Percentiles rank a stretch among this genome's conserved stretches.
Conservation (phyloP, 352 stramenopile genomes). For the Phytophthora sojae region DNA sequence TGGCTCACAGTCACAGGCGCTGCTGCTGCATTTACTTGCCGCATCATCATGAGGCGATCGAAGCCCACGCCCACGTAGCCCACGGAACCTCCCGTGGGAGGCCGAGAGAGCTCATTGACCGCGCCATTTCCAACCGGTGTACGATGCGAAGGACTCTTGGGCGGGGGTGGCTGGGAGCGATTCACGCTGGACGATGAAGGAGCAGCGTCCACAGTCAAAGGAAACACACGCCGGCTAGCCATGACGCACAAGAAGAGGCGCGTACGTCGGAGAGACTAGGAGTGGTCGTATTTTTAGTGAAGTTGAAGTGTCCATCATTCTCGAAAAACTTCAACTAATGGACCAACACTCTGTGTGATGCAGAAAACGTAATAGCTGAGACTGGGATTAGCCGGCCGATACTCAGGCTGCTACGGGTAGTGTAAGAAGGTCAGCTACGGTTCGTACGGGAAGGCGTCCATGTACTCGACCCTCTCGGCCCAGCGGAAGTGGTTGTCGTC, state of each 20-base stretch:
- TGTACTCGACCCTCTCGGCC: constrained; percentile 39
- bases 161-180: constrained; percentile 44
- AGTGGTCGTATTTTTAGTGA: constrained; percentile 12
- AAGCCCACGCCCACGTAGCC: constrained; percentile 39
- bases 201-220: constrained; percentile 47
- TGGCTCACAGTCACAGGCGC: constrained; percentile 1
- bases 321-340: constrained; percentile 13
- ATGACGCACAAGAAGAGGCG: constrained; percentile 7
- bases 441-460: constrained; percentile 40
- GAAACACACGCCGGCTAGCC: constrained; percentile 48
- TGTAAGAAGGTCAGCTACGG: background rate
- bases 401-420: too few species aligned
- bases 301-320: constrained; percentile 26
- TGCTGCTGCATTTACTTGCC: constrained; percentile 58
- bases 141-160: constrained; percentile 55
- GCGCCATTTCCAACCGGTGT: constrained; percentile 14
- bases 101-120: constrained; percentile 27
- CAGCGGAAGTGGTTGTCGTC: constrained; percentile 34
- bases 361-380: background rate
- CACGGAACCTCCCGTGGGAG: constrained; percentile 21
- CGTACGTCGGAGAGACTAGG: background rate
- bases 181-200: background rate
- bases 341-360: constrained; percentile 4
- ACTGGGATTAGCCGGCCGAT: background rate
- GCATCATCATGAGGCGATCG: constrained; percentile 59